These are phyloP conservation scores for Herpetomonas muscarum DNA, from an alignment of 208 protist species.

Conservation along the genomic window DNA sequence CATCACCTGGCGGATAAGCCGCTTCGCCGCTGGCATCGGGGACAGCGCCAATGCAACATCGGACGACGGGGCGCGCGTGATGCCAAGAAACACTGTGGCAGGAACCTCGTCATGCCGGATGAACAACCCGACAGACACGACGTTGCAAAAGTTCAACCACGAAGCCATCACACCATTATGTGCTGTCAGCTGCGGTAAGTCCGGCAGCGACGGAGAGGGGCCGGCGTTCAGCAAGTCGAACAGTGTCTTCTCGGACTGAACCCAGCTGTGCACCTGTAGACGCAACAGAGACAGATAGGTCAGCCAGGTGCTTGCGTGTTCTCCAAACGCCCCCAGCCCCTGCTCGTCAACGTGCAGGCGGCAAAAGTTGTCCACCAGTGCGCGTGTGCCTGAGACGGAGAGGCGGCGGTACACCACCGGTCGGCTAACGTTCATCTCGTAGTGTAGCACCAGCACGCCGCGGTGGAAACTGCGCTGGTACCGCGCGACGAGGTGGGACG, in stretches of 20 bases:
- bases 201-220: conserved; percentile 11
- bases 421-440: conserved; percentile 69
- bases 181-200: conserved; percentile 40
- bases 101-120: conserved; percentile 34
- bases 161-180: conserved; percentile 38
- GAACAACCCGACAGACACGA: conserved; percentile 59
- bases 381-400: conserved; percentile 59
- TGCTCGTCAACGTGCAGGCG: conserved; percentile 19
- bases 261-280: conserved; percentile 56
- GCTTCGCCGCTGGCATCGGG: conserved; percentile 20
- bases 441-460: conserved; percentile 66
- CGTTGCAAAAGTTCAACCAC: conserved; percentile 58
- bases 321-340: conserved; percentile 5
- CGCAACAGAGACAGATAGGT: conserved; percentile 55
- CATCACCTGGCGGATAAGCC: conserved; percentile 37
- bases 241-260: conserved; percentile 60
- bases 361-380: conserved; percentile 69
- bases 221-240: conserved; percentile 32
- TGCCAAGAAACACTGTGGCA: conserved; percentile 7
- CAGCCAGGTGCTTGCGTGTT: conserved; percentile 38
- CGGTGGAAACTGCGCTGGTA: conserved; percentile 55
- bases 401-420: conserved; percentile 67
- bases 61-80: conserved; percentile 8
- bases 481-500: conserved; percentile 58
- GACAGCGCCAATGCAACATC: conserved; percentile 21